Conservation (phyloP, 345 rosid genomes). For the Psidium friedrichsthalianum region DNA sequence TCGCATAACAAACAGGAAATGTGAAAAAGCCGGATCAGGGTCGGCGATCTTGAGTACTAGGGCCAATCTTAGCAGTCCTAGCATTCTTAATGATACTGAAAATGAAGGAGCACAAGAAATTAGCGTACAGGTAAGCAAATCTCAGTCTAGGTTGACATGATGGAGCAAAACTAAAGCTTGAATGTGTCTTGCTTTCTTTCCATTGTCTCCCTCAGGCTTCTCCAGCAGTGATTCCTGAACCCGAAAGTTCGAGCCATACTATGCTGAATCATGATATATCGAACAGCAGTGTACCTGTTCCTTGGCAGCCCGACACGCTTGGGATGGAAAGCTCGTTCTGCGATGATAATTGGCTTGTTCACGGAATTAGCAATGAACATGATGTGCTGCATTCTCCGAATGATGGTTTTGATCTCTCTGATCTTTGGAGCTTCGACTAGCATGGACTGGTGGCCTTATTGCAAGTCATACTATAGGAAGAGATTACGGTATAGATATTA, state of each 20-base stretch:
- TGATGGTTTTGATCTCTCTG: not conserved
- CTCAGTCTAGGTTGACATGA: not conserved
- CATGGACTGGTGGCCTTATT: not conserved
- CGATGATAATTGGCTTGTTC: not conserved
- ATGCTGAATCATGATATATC: not conserved
- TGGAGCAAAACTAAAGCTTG: not conserved
- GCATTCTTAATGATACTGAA: not conserved
- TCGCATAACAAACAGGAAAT: not conserved
- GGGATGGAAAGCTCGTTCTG: not conserved
- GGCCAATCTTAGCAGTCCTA: not conserved
- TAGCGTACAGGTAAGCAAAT: not conserved
- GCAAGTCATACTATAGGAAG: not conserved
- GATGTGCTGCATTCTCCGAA: fast-evolving
- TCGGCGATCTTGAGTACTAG: not conserved
- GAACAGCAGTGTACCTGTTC: not conserved
- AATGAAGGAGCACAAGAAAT: not conserved
- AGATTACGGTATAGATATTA: not conserved
- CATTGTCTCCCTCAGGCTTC: not conserved
- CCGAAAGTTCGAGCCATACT: not conserved
- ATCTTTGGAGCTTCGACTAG: not conserved
- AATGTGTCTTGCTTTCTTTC: not conserved
- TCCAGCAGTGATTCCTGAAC: not conserved
- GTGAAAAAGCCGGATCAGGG: not conserved
- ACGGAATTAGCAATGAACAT: not conserved
- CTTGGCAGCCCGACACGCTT: not conserved